A percentile compares a stretch with the other conserved stretches of the same genome.
Evolutionary conservation across 805 yeast genomes (phyloP).

Genomic region (Kluyveromyces dobzhanskii): DNA sequence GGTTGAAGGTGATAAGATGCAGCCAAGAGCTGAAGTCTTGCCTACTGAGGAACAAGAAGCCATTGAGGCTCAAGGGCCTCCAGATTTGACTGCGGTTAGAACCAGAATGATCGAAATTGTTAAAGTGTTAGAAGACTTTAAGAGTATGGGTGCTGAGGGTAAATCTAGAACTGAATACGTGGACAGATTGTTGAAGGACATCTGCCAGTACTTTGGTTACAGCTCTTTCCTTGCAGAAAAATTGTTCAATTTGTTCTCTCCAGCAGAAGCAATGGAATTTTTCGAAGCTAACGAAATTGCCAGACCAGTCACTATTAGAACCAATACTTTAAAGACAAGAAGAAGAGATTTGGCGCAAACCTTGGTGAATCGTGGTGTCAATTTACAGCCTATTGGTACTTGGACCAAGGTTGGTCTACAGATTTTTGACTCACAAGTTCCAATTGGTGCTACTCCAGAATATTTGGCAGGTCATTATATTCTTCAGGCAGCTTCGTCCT

Average conservation of each 20-base stretch:
- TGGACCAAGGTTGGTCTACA: slow-evolving; percentile 99
- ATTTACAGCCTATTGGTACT: slow-evolving; percentile 90
- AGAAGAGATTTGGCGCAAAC: slow-evolving; percentile 95
- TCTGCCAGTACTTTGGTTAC: slow-evolving; percentile 91
- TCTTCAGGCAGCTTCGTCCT: slow-evolving; percentile 96
- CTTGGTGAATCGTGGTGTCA: slow-evolving; percentile 92
- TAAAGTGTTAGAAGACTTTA: slow-evolving; percentile 87
- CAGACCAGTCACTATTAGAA: slow-evolving; percentile 93
- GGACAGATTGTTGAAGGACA: slow-evolving; percentile 72
- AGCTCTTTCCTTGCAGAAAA: slow-evolving; percentile 88
- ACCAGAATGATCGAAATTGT: slow-evolving; percentile 94
- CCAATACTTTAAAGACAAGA: slow-evolving; percentile 91
- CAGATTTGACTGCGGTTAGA: slow-evolving; percentile 74
- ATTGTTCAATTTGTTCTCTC: slow-evolving; percentile 82
- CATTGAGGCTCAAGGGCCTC: slow-evolving; percentile 45
- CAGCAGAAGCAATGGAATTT: slow-evolving; percentile 95
- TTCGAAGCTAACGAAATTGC: slow-evolving; percentile 98
- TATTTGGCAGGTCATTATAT: slow-evolving; percentile 96
- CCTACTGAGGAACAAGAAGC: slow-evolving; percentile 64
- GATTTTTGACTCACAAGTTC: slow-evolving; percentile 97
- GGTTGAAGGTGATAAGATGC: slow-evolving; percentile 46
- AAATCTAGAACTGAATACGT: slow-evolving; percentile 77
- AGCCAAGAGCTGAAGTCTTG: slow-evolving; percentile 70
- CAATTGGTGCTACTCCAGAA: slow-evolving; percentile 99
- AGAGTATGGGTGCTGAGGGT: slow-evolving; percentile 74